Conservation (phyloP, 306 rosid species). For the Ziziphus jujuba region DNA sequence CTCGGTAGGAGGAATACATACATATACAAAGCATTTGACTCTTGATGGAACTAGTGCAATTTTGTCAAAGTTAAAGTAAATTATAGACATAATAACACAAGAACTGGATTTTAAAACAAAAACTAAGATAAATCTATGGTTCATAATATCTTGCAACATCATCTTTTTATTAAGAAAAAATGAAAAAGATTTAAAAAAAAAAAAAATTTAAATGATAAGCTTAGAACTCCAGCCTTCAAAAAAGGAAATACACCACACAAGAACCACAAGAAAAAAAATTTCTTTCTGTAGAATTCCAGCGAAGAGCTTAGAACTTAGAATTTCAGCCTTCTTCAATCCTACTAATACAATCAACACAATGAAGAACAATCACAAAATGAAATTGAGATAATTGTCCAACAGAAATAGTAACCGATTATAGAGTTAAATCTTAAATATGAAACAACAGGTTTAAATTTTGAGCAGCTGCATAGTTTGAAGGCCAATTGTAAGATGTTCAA, state of each 20-base stretch:
- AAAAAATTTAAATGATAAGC: neutral
- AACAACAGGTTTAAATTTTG: neutral
- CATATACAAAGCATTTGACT: neutral
- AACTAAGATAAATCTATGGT: neutral
- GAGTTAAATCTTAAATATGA: neutral
- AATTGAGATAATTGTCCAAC: neutral
- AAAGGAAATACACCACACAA: neutral
- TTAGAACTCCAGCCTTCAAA: neutral
- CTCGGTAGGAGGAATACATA: no score
- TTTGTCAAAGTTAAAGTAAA: neutral
- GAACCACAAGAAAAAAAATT: neutral
- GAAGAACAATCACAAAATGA: neutral
- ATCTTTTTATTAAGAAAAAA: no score
- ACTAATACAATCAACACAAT: neutral
- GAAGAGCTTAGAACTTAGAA: neutral
- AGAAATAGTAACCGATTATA: neutral
- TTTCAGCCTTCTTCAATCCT: neutral
- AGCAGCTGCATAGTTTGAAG: neutral
- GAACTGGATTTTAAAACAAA: neutral
- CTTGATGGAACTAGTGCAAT: neutral
- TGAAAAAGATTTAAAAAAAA: no score
- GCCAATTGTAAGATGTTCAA: neutral
- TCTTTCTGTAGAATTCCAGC: neutral
- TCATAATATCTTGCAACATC: neutral
- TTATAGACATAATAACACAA: neutral